These are phyloP conservation scores for Malassezia restricta DNA, from an alignment of 1,284 basidiomycete species.

Conservation along the genomic window DNA sequence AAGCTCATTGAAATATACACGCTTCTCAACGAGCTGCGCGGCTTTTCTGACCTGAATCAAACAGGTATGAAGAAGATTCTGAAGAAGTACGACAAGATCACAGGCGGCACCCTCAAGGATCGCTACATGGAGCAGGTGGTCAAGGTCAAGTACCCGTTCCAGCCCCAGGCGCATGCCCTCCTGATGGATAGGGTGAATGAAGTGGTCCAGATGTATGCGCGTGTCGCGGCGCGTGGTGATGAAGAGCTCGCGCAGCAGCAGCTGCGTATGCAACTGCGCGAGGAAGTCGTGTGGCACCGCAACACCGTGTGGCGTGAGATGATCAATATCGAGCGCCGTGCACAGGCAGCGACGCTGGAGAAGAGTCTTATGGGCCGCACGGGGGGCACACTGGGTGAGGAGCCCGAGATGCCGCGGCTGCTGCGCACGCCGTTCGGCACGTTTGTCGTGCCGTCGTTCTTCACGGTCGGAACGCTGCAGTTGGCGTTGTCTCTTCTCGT, in stretches of 20 bases:
- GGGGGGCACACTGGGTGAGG: conserved; percentile 6
- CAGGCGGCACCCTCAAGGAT: conserved; percentile 70
- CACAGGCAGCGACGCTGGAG: conserved; percentile 42
- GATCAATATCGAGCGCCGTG: conserved; percentile 69
- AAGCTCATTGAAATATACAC: conserved; percentile 79
- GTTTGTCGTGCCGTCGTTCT: conserved; percentile 26
- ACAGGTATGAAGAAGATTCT: conserved; percentile 91
- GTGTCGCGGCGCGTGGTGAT: conserved; percentile 73
- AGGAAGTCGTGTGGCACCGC: conserved; percentile 78
- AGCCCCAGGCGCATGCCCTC: conserved; percentile 52
- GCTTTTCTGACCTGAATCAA: conserved; percentile 88
- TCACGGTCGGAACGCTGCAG: conserved; percentile 38
- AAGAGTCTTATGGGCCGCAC: conserved; percentile 27
- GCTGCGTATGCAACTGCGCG: conserved; percentile 74
- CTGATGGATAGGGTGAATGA: conserved; percentile 57
- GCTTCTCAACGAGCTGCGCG: conserved; percentile 60
- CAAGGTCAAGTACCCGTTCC: conserved; percentile 34
- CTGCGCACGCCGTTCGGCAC: conserved; percentile 29
- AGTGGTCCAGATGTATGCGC: conserved; percentile 67
- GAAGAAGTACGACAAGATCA: conserved; percentile 98
- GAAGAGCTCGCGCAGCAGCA: conserved; percentile 62
- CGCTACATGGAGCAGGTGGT: conserved; percentile 66
- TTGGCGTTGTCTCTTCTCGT: conserved; percentile 33
- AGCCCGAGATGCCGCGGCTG: neutral
- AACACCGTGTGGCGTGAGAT: conserved; percentile 96